Conservation (phyloP, 257 asterid genomes). For the Penstemon newberryi region DNA sequence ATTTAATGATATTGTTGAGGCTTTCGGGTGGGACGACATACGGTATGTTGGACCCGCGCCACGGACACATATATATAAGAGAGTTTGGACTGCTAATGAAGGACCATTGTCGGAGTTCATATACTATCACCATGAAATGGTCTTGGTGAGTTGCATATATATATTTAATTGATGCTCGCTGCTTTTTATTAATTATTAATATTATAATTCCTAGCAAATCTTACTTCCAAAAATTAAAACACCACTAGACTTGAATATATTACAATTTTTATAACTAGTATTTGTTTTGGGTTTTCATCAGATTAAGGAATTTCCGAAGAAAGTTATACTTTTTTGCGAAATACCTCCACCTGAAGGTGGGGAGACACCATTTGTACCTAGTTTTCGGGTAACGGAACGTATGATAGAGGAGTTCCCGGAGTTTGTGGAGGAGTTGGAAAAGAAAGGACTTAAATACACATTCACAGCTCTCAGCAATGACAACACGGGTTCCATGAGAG, state of each 20-base stretch:
- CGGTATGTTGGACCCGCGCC: constrained; percentile 92
- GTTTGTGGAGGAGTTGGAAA: constrained; percentile 66
- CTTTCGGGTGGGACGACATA: constrained; percentile 73
- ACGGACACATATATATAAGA: constrained; percentile 67
- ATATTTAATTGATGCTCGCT: neutral
- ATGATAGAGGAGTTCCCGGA: constrained; percentile 78
- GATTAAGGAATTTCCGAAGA: constrained; percentile 74
- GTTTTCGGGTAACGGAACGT: constrained; percentile 66
- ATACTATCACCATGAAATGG: constrained; percentile 89
- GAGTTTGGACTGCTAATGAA: constrained; percentile 85
- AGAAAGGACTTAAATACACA: constrained; percentile 65
- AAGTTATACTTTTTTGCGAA: constrained; percentile 73
- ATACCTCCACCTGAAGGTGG: constrained; percentile 86
- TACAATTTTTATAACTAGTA: neutral
- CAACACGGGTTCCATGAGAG: constrained; percentile 67
- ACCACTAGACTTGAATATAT: too few relatives aligned
- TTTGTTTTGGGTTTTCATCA: constrained; percentile 15
- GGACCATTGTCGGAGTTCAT: constrained; percentile 83
- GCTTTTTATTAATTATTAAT: too few relatives aligned
- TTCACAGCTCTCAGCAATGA: constrained; percentile 68
- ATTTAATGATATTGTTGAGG: constrained; percentile 72
- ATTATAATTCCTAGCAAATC: too few relatives aligned
- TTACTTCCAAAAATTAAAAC: too few relatives aligned
- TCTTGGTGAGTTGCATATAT: constrained; percentile 45
- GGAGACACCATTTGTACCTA: constrained; percentile 82